A percentile compares a stretch with the other conserved stretches of the same genome.
Conservation (phyloP, 768 basidiomycete genomes). For the Naganishia onofrii region DNA sequence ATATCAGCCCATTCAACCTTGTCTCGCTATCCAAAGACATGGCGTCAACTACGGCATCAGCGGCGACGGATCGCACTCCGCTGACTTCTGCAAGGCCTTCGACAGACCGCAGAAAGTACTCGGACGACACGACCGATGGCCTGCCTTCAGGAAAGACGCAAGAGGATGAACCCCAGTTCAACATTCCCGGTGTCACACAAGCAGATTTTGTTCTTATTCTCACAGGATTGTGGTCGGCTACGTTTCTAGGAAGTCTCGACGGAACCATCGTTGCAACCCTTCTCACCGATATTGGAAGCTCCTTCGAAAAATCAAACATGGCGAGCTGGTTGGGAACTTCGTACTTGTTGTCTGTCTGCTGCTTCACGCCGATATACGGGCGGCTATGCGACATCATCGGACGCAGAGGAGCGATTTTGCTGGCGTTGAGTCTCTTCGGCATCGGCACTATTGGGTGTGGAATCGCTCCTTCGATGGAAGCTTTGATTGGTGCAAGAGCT, state of each 20-base stretch:
- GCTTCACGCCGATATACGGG: constrained; percentile 66
- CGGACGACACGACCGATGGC: background rate
- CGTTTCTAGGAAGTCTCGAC: constrained; percentile 23
- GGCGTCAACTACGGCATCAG: background rate
- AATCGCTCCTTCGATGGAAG: constrained; percentile 77
- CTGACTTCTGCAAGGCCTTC: background rate
- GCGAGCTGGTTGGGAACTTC: constrained; percentile 47
- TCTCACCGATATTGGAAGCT: constrained; percentile 29
- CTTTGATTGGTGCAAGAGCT: constrained; percentile 74
- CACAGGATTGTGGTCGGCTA: constrained; percentile 24
- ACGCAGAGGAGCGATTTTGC: constrained; percentile 79
- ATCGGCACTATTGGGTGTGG: constrained; percentile 60
- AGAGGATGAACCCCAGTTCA: constrained; percentile 23
- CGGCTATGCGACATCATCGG: constrained; percentile 53
- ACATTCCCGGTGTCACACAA: constrained; percentile 25
- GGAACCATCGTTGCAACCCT: constrained; percentile 32
- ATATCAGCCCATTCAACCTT: background rate
- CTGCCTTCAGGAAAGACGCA: background rate
- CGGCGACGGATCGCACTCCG: constrained; percentile 3
- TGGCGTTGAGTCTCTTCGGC: constrained; percentile 79
- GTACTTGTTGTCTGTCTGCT: constrained; percentile 44
- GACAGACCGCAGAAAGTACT: background rate
- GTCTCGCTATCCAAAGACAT: background rate
- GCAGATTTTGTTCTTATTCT: constrained; percentile 27
- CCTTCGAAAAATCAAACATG: constrained; percentile 38